A percentile compares a stretch with the other conserved stretches of the same genome.
phyloP scores from a whole-genome alignment of 306 rosid species.

The Rosa lucieae region DNA sequence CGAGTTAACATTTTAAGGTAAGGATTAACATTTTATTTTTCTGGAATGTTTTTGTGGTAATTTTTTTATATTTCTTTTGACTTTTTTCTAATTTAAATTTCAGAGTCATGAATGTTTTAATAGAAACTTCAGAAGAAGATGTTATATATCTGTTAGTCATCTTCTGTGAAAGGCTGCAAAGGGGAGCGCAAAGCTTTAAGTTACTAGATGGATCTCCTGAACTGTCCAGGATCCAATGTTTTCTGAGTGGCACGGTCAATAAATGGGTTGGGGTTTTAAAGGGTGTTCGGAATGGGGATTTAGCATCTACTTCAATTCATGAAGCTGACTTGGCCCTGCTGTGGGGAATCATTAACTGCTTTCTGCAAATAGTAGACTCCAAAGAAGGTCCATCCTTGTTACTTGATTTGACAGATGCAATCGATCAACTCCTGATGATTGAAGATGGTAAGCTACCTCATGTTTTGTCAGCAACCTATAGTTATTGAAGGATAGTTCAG shows the following conservation, averaged over 20 bases:
- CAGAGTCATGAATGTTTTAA: slow-evolving; percentile 59
- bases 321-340: slow-evolving; percentile 57
- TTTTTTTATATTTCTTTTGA: slow-evolving; percentile 12
- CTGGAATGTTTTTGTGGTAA: slow-evolving; percentile 20
- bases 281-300: slow-evolving; percentile 29
- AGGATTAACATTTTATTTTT: slow-evolving; percentile 16
- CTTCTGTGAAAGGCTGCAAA: slow-evolving; percentile 51
- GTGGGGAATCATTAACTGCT: slow-evolving; percentile 78
- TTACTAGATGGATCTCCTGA: slow-evolving; percentile 38
- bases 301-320: slow-evolving; percentile 35
- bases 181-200: slow-evolving; percentile 28
- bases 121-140: slow-evolving; percentile 64
- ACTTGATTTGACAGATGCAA: slow-evolving; percentile 56
- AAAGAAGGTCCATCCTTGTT: slow-evolving; percentile 46
- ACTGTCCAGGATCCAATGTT: slow-evolving; percentile 48
- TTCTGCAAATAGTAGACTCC: slow-evolving; percentile 49
- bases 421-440: slow-evolving; percentile 47
- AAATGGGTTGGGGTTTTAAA: slow-evolving; percentile 45
- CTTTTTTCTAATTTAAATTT: slow-evolving; percentile 31
- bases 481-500: slow-evolving; percentile 7
- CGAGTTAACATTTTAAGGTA: slow-evolving; percentile 65
- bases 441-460: slow-evolving; percentile 49
- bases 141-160: slow-evolving; percentile 56
- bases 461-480: slow-evolving; percentile 15
- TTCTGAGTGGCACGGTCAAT: slow-evolving; percentile 41